These are phyloP conservation scores for Whalleya microplaca DNA, from an alignment of 2,329 filamentous ascomycete genomes.

Conservation along the genomic window DNA sequence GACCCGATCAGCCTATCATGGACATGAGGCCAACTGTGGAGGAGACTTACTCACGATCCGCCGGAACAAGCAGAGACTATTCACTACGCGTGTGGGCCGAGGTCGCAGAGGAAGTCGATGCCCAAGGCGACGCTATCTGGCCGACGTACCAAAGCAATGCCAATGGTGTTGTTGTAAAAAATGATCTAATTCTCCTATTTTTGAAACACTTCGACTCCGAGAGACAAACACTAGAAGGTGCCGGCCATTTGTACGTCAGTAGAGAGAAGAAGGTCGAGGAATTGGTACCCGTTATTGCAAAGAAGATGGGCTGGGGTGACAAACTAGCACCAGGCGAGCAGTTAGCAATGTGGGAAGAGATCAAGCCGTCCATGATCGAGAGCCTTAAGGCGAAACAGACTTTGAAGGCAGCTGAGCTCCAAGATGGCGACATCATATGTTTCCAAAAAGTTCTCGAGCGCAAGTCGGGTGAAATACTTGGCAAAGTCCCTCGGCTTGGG, in stretches of 20 bases:
- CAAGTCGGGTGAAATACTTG: slow-evolving; percentile 45
- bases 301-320: slow-evolving; percentile 84
- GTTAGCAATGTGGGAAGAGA: slow-evolving; percentile 86
- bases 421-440: slow-evolving; percentile 95
- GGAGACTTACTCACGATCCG: slow-evolving; percentile 61
- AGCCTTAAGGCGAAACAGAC: slow-evolving; percentile 89
- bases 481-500: slow-evolving; percentile 43
- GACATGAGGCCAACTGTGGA: slow-evolving; percentile 78
- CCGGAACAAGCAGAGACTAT: slow-evolving; percentile 65
- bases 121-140: slow-evolving; percentile 74
- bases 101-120: slow-evolving; percentile 66
- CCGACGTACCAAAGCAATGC: slow-evolving; percentile 63
- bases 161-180: slow-evolving; percentile 60
- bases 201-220: slow-evolving; percentile 89
- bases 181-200: slow-evolving; percentile 78
- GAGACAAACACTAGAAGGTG: slow-evolving; percentile 73
- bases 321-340: slow-evolving; percentile 68
- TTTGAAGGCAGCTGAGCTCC: slow-evolving; percentile 87
- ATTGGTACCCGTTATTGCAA: slow-evolving; percentile 74
- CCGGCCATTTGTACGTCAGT: slow-evolving; percentile 84
- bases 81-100: slow-evolving; percentile 88
- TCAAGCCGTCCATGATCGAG: slow-evolving; percentile 98
- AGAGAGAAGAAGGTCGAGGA: slow-evolving; percentile 89
- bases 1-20: slow-evolving; percentile 84
- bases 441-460: slow-evolving; percentile 72